phyloP scores from a whole-genome alignment of 2,329 filamentous ascomycete genomes.

The Didymellaceae sp. region DNA sequence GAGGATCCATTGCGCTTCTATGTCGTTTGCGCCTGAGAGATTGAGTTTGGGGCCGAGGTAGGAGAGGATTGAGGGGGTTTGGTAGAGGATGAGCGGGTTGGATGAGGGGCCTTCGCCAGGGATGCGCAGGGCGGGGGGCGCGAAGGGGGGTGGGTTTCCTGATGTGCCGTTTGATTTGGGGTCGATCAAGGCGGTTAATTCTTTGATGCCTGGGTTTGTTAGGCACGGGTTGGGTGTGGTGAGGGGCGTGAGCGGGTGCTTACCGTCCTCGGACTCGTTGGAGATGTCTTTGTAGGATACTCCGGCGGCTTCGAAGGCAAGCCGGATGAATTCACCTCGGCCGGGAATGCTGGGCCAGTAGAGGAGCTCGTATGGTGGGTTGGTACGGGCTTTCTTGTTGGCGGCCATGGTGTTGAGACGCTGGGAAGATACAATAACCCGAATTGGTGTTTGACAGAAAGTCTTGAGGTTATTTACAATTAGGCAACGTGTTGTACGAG shows the following conservation, averaged over 20 bases:
- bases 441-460: not conserved
- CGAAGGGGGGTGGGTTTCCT: slow-evolving; percentile 69
- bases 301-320: slow-evolving; percentile 72
- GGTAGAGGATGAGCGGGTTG: slow-evolving; percentile 64
- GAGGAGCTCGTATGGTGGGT: slow-evolving; percentile 65
- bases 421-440: not conserved
- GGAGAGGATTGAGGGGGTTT: slow-evolving; percentile 75
- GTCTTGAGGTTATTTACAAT: not conserved
- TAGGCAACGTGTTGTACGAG: not conserved
- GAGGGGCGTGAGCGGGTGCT: not conserved
- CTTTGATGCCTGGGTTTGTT: slow-evolving; percentile 47
- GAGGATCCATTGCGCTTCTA: slow-evolving; percentile 65
- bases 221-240: not conserved
- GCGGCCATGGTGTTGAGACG: slow-evolving; percentile 27
- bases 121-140: slow-evolving; percentile 69
- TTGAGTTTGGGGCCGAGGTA: slow-evolving; percentile 70
- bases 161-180: slow-evolving; percentile 54
- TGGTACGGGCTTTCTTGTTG: slow-evolving; percentile 38
- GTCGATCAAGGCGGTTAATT: slow-evolving; percentile 58
- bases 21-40: slow-evolving; percentile 59
- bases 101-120: slow-evolving; percentile 60
- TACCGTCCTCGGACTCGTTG: slow-evolving; percentile 56
- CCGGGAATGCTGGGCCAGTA: slow-evolving; percentile 78
- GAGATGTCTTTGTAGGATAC: slow-evolving; percentile 69
- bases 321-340: slow-evolving; percentile 75